Evolutionary conservation across 2,329 filamentous ascomycete genomes (phyloP), one percentile per base, ranked within the genome.

Genomic region (Aspergillus sp.): DNA sequence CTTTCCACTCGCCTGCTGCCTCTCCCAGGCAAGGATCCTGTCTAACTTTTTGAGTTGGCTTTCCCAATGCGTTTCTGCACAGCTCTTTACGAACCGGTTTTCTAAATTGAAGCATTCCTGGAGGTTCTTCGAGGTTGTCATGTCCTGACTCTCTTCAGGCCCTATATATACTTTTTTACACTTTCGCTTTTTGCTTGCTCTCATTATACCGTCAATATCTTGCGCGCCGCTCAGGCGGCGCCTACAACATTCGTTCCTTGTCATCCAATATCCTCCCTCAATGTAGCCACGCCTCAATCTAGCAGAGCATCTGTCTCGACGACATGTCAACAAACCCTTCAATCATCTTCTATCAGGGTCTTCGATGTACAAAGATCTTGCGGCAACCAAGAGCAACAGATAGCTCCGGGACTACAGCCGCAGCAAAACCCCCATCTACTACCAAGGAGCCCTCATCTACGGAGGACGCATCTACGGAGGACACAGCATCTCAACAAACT

Each of bases 291-390:
- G 26, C 56, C 20, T 11, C n/a, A 22, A 32, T 20, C 48, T 53
- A 52, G 48, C 43, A 49, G 41, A 56, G 15, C 43, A 20, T 30
- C 26, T 9, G 9, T 30, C 44, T 36, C 41, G 22, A 53, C 62
- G 64, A 64, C 57, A 70, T 71, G 66, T 63, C 63, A 49, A 60
- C 66, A 32, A 61, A 57, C 60, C 63, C 58, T 45, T 66, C 63
- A 4, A 59, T 68, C 30, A 59, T 65, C 49, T 62, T 63, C 18
- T 58, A 62, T 48, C 64, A 64, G 39, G 64, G 66, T 38, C 59
- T 63, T 44, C 60, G 63, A 62, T 70, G 66, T 53, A 66, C 65
- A 39, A 66, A 65, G 53, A 52, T 67, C 34, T 60, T 57, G 45
- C 62, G 62, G 39, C 50, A 61, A 30, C 62, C 66, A n/a, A 56